Base-by-base conservation (phyloP, 331 rosid species). In the Rosa hybrid region DNA sequence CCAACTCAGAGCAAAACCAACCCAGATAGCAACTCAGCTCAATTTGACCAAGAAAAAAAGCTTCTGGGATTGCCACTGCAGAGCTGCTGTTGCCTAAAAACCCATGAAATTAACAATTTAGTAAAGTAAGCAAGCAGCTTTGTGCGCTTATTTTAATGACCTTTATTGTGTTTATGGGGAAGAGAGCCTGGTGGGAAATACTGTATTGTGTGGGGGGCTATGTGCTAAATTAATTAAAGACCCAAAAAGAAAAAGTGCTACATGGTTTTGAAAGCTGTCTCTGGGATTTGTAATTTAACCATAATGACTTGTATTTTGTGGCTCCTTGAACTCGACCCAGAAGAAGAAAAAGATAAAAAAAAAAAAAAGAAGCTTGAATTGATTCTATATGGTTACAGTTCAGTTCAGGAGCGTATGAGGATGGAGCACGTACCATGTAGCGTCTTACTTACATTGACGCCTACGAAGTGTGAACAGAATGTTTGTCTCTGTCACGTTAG, bases 71-170 rank as follows among this genome's bases (percentile, higher is more conserved):
- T 83, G 84, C 49, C 84, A 82, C 70, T 57, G 77, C 80, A 30
- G 50, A 79, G 78, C 39, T 74, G 78, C 72, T 73, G 74, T 76
- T 25, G 83, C 74, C 74, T 64, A 80, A 39, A 54, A 75, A 56
- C 83, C 84, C 84, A 81, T 60, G 82, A 86, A 80, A 10, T 69
- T 7, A 30, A 82, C 42, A 81, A 30, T 1, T 11, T 0, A 6
- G 11, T 12, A 30, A 30, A 65, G 87, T 76, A 84, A 88, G 92
- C 77, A 45, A 82, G 78, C 41, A 38, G 74, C 73, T 77, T 39
- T 49, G 81, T 80, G 80, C 72, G 45, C 69, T 80, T 67, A 64
- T 68, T 70, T 80, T 57, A 60, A 64, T 75, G 39, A 34, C 4
- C 39, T 34, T 34, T 34, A 34, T 34, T 34, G 4, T 21, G 23